These are phyloP conservation scores for Sporopachydermia quercuum DNA, from an alignment of 805 yeast species.

Conservation along the genomic window DNA sequence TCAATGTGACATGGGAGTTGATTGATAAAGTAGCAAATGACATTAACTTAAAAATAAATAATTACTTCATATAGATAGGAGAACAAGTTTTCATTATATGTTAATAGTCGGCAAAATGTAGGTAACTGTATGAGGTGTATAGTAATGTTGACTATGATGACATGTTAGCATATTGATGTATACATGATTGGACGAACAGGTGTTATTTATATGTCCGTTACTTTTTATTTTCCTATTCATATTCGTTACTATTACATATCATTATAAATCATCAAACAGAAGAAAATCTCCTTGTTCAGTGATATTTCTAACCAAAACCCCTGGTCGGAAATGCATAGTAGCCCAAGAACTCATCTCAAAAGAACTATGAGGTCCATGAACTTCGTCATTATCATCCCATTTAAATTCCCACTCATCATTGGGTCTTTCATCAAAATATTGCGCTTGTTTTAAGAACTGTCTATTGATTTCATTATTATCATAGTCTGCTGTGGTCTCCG, in stretches of 20 bases:
- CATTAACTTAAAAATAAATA: conserved; percentile 48
- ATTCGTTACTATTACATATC: too few species aligned
- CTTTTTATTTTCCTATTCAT: too few species aligned
- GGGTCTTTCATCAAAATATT: conserved; percentile 11
- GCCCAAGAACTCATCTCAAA: conserved; percentile 38
- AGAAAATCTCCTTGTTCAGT: too few species aligned
- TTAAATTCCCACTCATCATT: conserved; percentile 31
- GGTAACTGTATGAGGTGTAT: too few species aligned
- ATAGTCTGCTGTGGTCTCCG: conserved; percentile 5
- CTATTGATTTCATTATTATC: conserved; percentile 1
- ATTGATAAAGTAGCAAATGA: conserved; percentile 47
- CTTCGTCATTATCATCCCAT: conserved; percentile 27
- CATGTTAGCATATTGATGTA: too few species aligned
- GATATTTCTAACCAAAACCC: conserved; percentile 27
- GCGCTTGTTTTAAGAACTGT: conserved; percentile 4
- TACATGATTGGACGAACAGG: too few species aligned
- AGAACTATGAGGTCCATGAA: conserved; percentile 36
- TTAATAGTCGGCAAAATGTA: too few species aligned
- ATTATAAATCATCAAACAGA: too few species aligned
- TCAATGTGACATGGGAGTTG: conserved; percentile 56
- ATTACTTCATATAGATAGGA: conserved; percentile 43
- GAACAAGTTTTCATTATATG: too few species aligned
- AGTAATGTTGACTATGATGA: too few species aligned
- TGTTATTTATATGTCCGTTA: too few species aligned
- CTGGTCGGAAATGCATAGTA: conserved; percentile 29